Percentiles rank a stretch among this genome's conserved stretches.
Conservation (phyloP, 2,329 filamentous ascomycete genomes). For the Leptosphaerulina australis region DNA sequence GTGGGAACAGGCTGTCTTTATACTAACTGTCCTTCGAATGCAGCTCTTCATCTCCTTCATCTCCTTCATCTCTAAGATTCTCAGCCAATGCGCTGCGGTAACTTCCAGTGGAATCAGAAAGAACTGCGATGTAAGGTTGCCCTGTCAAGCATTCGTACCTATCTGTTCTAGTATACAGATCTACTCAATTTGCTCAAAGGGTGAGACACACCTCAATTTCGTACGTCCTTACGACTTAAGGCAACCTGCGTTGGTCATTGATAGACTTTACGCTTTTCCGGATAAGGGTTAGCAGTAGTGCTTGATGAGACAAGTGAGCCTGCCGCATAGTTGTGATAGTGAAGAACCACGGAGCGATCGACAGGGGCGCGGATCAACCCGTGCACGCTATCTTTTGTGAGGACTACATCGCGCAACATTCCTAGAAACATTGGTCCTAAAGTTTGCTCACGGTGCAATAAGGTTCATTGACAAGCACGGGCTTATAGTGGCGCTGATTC, state of each 20-base stretch:
- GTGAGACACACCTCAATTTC: not conserved
- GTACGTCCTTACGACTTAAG: conserved; percentile 2
- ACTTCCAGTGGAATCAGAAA: conserved; percentile 1
- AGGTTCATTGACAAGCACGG: not conserved
- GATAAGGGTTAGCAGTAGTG: not conserved
- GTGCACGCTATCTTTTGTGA: conserved; percentile 1
- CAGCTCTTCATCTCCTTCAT: conserved; percentile 9
- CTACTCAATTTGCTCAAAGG: not conserved
- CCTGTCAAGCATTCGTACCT: conserved; percentile 1
- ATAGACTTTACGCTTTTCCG: not conserved
- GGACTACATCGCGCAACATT: not conserved
- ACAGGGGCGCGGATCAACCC: conserved; percentile 14
- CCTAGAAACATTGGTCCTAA: not conserved
- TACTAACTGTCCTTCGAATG: not conserved
- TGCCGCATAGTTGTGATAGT: not conserved
- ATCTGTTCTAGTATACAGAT: conserved; percentile 4
- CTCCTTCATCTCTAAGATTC: too few species aligned
- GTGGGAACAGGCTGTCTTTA: conserved; percentile 3
- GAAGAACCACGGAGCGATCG: conserved; percentile 10
- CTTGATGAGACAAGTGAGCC: not conserved
- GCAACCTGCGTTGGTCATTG: not conserved
- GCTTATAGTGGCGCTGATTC: not conserved
- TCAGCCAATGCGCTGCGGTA: conserved; percentile 2
- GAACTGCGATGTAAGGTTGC: not conserved
- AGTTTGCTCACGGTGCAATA: not conserved